Percentiles rank a stretch among this genome's conserved stretches.
phyloP scores from a whole-genome alignment of 1,139 yeast genomes.

The Scheffersomyces segobiensis region DNA sequence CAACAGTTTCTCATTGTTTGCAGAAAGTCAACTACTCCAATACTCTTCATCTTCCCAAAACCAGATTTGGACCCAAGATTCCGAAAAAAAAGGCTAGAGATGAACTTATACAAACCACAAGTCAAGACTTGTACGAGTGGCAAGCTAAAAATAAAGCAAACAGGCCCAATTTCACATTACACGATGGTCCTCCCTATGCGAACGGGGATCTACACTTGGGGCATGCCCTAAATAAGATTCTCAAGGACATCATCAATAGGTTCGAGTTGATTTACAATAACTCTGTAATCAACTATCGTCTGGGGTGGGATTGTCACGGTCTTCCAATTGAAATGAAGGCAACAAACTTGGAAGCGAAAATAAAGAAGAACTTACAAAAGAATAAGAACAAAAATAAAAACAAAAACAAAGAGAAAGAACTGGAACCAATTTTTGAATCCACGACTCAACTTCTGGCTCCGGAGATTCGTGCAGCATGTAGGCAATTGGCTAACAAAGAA shows the following conservation, averaged over 20 bases:
- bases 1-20: neutral
- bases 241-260: slow-evolving; percentile 83
- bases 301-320: slow-evolving; percentile 99
- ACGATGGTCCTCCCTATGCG: slow-evolving; percentile 99
- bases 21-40: slow-evolving; percentile 22
- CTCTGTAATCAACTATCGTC: slow-evolving; percentile 65
- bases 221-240: slow-evolving; percentile 85
- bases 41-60: slow-evolving; percentile 43
- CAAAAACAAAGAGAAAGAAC: slow-evolving; percentile 23
- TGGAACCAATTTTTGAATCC: slow-evolving; percentile 4
- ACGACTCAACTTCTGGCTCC: slow-evolving; percentile 31
- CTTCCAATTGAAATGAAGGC: slow-evolving; percentile 93
- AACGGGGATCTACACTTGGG: slow-evolving; percentile 94
- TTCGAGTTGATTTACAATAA: slow-evolving; percentile 61
- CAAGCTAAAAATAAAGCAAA: slow-evolving; percentile 22
- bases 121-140: slow-evolving; percentile 37
- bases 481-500: slow-evolving; percentile 65
- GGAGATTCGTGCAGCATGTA: slow-evolving; percentile 65
- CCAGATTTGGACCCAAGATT: slow-evolving; percentile 42
- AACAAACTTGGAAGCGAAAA: slow-evolving; percentile 38
- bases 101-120: slow-evolving; percentile 25
- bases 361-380: slow-evolving; percentile 15
- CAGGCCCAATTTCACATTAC: slow-evolving; percentile 58
- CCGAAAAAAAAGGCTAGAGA: slow-evolving; percentile 32
- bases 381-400: slow-evolving; percentile 19